These are phyloP conservation scores for Helicocarpus griseus DNA, from an alignment of 2,329 filamentous ascomycete genomes.

Conservation along the genomic window DNA sequence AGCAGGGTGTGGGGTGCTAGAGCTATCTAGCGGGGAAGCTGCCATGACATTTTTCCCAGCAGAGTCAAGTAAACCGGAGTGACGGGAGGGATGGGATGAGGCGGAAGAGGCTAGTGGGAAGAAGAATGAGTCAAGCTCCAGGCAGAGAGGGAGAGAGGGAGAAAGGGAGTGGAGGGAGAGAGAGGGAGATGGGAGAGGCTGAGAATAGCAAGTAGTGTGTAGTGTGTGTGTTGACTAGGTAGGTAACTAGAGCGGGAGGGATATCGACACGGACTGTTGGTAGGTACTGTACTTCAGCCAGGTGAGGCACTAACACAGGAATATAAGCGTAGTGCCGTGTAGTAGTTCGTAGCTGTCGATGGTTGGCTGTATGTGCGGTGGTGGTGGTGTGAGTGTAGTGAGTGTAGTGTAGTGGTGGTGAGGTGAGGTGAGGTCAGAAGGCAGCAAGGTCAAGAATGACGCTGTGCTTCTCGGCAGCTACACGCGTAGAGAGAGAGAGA, in stretches of 20 bases:
- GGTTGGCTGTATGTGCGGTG: no score
- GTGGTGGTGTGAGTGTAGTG: no score
- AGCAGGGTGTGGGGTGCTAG: constrained; percentile 30
- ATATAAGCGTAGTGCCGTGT: no score
- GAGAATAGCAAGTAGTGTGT: not conserved
- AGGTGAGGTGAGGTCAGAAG: no score
- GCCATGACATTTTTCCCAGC: constrained; percentile 34
- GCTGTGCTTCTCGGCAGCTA: no score
- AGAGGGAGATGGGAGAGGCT: not conserved
- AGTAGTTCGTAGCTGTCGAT: no score
- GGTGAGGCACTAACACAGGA: not conserved
- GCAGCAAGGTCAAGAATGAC: no score
- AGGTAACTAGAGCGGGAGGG: no score
- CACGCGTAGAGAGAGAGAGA: no score
- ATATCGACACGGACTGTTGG: not conserved
- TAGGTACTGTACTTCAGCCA: not conserved
- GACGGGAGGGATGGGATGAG: not conserved
- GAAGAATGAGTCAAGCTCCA: constrained; percentile 4
- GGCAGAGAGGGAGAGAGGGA: constrained; percentile 1
- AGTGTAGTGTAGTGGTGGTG: no score
- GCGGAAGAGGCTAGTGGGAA: not conserved
- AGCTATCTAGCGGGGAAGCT: constrained; percentile 37
- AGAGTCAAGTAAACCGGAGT: constrained; percentile 1
- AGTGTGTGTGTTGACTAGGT: no score
- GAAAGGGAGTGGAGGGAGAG: not conserved